A percentile compares a stretch with the other conserved stretches of the same genome.
Evolutionary conservation across 805 yeast genomes (phyloP).

Genomic region (Nakazawaea sp.): DNA sequence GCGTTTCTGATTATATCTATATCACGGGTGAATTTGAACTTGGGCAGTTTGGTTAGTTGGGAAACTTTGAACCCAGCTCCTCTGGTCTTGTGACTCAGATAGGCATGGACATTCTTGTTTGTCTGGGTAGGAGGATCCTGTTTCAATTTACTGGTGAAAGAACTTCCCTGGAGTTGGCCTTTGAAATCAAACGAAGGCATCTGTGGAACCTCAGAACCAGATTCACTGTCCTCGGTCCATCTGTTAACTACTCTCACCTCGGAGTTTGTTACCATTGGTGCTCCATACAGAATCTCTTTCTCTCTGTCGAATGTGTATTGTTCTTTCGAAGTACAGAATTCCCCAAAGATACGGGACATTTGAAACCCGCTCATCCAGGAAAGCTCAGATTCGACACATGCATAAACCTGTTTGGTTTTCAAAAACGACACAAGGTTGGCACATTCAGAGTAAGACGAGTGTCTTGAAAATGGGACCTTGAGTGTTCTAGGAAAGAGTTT

Average conservation of each 20-base stretch:
- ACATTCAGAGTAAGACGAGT: conserved; percentile 35
- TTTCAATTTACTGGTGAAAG: conserved; percentile 4
- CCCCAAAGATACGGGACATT: conserved; percentile 34
- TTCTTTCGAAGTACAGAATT: conserved; percentile 22
- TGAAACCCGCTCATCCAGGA: conserved; percentile 32
- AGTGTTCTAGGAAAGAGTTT: neutral
- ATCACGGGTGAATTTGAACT: too few relatives aligned
- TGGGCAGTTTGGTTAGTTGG: too few relatives aligned
- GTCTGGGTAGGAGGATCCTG: neutral
- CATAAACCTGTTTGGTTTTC: conserved; percentile 34
- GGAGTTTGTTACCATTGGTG: conserved; percentile 1
- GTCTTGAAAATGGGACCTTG: neutral
- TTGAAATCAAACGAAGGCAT: conserved; percentile 5
- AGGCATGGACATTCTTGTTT: neutral
- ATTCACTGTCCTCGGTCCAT: too few relatives aligned
- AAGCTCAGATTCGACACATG: conserved; percentile 27
- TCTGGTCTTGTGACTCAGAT: too few relatives aligned
- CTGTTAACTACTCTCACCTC: too few relatives aligned
- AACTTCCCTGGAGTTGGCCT: conserved; percentile 12
- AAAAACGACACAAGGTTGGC: conserved; percentile 27
- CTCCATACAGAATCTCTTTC: conserved; percentile 10
- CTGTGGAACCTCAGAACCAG: neutral
- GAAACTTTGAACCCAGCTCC: neutral
- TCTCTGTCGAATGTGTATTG: conserved; percentile 15
- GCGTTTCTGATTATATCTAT: neutral